Percentiles rank a stretch among this genome's conserved stretches.
Evolutionary conservation across 106 monocot species (phyloP).

Genomic region (Platanthera zijinensis): DNA sequence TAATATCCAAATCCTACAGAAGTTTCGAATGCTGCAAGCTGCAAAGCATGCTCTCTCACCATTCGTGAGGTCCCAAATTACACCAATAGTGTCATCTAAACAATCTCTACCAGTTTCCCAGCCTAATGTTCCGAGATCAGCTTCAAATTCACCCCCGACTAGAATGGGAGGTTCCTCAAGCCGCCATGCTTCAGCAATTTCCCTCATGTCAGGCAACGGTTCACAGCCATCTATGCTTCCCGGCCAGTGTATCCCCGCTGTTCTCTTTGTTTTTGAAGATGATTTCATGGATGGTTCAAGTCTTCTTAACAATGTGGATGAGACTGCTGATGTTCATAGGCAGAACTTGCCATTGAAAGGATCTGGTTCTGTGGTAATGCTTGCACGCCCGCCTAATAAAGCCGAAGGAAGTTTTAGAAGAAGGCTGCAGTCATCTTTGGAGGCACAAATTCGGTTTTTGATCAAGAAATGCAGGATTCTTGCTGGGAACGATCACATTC

Average conservation of each 20-base stretch:
- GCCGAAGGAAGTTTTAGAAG: constrained; percentile 49
- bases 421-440: constrained; percentile 67
- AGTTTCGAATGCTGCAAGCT: constrained; percentile 72
- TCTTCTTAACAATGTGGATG: constrained; percentile 23
- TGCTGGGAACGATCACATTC: constrained; percentile 30
- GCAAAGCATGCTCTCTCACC: constrained; percentile 73
- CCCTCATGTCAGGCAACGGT: constrained; percentile 43
- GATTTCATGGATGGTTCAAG: constrained; percentile 36
- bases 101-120: constrained; percentile 17
- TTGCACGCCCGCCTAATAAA: constrained; percentile 50
- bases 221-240: constrained; percentile 40
- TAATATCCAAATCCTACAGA: constrained; percentile 67
- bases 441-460: constrained; percentile 74
- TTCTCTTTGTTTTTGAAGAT: constrained; percentile 79
- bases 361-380: constrained; percentile 51
- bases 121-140: constrained; percentile 13
- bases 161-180: constrained; percentile 24
- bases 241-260: constrained; percentile 59
- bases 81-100: constrained; percentile 21
- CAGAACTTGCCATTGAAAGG: constrained; percentile 31
- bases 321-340: constrained; percentile 24
- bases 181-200: constrained; percentile 44
- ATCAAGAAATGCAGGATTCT: constrained; percentile 80
- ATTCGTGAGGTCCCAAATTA: constrained; percentile 41
- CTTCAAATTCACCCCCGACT: constrained; percentile 42